Evolutionary conservation across 495 filamentous ascomycete genomes (phyloP).

Genomic region (Talaromyces liani): DNA sequence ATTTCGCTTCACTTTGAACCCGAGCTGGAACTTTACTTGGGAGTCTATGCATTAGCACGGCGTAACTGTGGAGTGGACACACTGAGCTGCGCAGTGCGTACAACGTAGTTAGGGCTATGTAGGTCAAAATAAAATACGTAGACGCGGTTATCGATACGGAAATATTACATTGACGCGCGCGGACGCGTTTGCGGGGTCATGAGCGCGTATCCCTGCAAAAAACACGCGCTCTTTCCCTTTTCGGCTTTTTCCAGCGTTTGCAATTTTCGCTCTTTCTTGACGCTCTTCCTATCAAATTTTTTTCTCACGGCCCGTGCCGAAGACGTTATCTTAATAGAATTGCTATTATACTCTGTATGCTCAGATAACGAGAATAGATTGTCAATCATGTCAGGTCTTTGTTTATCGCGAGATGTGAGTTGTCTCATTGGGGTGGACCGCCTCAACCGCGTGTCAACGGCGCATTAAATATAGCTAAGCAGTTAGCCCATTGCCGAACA

Average conservation of each 20-base stretch:
- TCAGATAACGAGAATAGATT: not conserved
- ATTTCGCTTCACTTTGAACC: not conserved
- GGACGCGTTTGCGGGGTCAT: constrained; percentile 9
- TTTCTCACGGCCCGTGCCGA: constrained; percentile 1
- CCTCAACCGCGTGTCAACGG: not conserved
- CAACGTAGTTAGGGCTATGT: not conserved
- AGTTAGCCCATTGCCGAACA: not conserved
- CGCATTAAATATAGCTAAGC: not conserved
- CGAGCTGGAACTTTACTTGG: not conserved
- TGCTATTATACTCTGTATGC: not conserved
- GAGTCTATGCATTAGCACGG: not conserved
- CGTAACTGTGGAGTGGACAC: not conserved
- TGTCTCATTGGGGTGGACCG: not conserved
- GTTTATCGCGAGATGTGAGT: not conserved
- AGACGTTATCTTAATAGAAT: not conserved
- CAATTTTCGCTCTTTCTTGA: not conserved
- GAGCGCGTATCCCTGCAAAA: constrained; percentile 6
- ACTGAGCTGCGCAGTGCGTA: not conserved
- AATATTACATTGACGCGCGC: constrained; percentile 7
- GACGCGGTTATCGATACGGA: constrained; percentile 7
- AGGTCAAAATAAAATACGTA: not conserved
- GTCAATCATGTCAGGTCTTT: not conserved
- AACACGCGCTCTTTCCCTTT: constrained; percentile 1
- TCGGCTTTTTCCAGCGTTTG: not conserved
- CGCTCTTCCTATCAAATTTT: not conserved